Evolutionary conservation across 179 eudicot genomes (phyloP).

Genomic region (Spinacia oleracea): DNA sequence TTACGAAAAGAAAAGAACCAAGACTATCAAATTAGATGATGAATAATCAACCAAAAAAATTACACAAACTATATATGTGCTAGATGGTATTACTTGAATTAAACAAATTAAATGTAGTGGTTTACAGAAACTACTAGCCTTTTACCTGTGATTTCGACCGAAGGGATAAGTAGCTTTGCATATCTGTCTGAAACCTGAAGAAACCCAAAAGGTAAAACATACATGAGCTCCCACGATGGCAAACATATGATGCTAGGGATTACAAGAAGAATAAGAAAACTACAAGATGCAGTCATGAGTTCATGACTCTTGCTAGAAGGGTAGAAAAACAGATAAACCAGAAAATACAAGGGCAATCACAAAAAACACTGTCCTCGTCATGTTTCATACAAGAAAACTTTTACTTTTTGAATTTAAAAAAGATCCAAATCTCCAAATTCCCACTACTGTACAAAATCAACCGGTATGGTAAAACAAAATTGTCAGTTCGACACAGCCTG

Average conservation of each 20-base stretch:
- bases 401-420: background rate
- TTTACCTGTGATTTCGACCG: constrained; percentile 52
- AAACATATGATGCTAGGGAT: background rate
- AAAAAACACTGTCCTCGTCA: background rate
- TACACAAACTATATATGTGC: background rate
- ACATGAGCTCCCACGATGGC: too few relatives aligned
- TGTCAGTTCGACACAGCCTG: background rate
- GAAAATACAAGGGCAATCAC: background rate
- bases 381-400: background rate
- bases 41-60: background rate
- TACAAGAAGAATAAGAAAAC: background rate
- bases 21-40: background rate
- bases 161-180: constrained; percentile 62
- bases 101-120: constrained; percentile 4
- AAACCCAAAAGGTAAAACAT: constrained; percentile 6
- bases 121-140: constrained; percentile 9
- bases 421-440: background rate
- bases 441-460: background rate
- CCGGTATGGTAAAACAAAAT: background rate
- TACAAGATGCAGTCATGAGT: background rate
- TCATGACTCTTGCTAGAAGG: background rate
- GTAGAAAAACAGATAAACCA: constrained; percentile 1
- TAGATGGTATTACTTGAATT: background rate
- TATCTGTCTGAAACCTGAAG: constrained; percentile 81
- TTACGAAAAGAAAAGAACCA: background rate